Conservation (phyloP, 495 filamentous ascomycete species). For the Aspergillus incahuasiensis region DNA sequence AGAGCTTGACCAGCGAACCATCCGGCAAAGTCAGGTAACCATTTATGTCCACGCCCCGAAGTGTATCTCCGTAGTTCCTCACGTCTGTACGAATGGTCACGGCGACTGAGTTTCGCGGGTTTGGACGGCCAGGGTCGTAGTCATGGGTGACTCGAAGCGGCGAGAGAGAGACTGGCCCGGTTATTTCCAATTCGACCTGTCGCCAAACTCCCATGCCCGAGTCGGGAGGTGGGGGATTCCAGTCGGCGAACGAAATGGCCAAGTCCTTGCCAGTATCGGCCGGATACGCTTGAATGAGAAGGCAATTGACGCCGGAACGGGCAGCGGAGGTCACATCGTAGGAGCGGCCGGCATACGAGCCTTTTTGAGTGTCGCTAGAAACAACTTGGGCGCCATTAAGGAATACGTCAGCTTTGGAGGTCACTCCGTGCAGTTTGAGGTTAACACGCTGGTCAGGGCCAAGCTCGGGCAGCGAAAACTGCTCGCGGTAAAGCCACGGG, state of each 20-base stretch:
- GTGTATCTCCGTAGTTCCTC: conserved; percentile 42
- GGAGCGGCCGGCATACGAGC: conserved; percentile 51
- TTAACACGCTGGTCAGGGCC: conserved; percentile 42
- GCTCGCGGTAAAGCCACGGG: conserved; percentile 60
- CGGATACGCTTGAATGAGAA: conserved; percentile 52
- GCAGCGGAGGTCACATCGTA: conserved; percentile 50
- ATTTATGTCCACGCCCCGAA: conserved; percentile 31
- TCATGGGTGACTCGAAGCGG: conserved; percentile 46
- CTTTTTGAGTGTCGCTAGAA: conserved; percentile 43
- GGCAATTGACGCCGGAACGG: conserved; percentile 37
- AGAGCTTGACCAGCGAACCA: conserved; percentile 19
- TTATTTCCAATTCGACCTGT: conserved; percentile 54
- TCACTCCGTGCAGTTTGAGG: conserved; percentile 55
- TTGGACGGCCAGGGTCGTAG: conserved; percentile 23
- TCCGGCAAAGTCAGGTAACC: conserved; percentile 32
- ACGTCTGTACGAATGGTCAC: conserved; percentile 45
- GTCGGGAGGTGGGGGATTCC: conserved; percentile 60
- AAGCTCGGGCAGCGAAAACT: conserved; percentile 40
- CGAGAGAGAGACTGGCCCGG: conserved; percentile 49
- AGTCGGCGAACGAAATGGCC: conserved; percentile 59
- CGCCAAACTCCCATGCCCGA: conserved; percentile 61
- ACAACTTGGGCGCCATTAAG: conserved; percentile 54
- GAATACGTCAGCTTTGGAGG: conserved; percentile 56
- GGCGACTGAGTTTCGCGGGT: conserved; percentile 16
- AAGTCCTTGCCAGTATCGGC: conserved; percentile 57